Base-by-base conservation (phyloP, 805 yeast genomes). In the Pichia eremophila region DNA sequence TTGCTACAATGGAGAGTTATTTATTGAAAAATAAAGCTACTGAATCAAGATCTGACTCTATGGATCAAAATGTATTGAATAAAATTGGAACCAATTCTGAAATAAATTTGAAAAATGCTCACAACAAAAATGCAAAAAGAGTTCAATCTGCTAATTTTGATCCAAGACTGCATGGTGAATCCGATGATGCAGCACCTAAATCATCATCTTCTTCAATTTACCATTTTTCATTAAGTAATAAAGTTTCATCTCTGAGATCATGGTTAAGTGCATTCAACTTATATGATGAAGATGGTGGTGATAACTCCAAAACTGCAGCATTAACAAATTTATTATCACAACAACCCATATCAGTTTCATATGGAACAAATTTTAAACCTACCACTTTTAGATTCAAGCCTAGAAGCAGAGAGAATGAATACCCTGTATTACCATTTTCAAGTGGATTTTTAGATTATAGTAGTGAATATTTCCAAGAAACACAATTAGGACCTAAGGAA, bases 381-480 rank as follows among this genome's bases (percentile, higher is more conserved):
- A 67, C 69, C 37, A 75, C 86, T 0, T 80, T 86, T 8, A 66
- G 83, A 27, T 81, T 73, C 54, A 63, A 54, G 10, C 64, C 66
- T n/a, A 48, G 53, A n/a, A 56, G 54, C 19, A 46, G 54, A 42
- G 58, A 60, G 11, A 51, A 60, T 32, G 63, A 62, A 9, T 56
- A 62, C n/a, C 77, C 79, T 2, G 66, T 65, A 6, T 57, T 83
- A 4, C 84, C 87, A 1, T 61, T 78, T 11, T 70, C 70, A 5
- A 81, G 87, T 10, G 77, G 78, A 8, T 83, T 85, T 56, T 75
- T 85, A 51, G 85, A 82, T 45, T 85, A 83, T 63, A 78, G 85
- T 56, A 78, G 87, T 50, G 99, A 93, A 62, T 90, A 89, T 59
- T 93, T 91, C 68, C 95, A 90, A 58, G 98, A 90, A 60, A 97